Conservation (phyloP, 441 rosid species). For the Syzygium malaccense region DNA sequence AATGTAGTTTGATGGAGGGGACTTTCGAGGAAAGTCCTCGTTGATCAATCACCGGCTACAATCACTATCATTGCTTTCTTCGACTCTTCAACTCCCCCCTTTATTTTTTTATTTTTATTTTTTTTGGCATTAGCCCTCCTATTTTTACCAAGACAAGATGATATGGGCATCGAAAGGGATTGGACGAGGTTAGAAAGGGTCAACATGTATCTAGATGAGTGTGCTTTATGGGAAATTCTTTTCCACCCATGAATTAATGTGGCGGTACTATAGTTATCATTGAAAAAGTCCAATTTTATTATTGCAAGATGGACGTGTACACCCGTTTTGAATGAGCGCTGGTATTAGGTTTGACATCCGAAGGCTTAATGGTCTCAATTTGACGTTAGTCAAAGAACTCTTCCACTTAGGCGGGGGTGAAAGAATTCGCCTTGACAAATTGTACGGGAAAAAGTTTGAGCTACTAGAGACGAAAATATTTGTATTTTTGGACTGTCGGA, state of each 20-base stretch:
- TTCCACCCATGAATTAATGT: neutral
- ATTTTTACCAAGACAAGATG: neutral
- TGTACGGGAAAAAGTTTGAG: neutral
- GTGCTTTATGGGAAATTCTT: neutral
- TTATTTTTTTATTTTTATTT: neutral
- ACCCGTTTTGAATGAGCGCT: neutral
- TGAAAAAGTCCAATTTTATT: neutral
- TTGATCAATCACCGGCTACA: neutral
- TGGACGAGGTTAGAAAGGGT: neutral
- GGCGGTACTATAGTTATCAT: neutral
- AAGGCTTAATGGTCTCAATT: neutral
- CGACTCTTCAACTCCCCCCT: constrained; percentile 8
- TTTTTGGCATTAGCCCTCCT: neutral
- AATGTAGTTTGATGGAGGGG: neutral
- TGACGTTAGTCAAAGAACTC: neutral
- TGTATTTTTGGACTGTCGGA: neutral
- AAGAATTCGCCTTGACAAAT: neutral
- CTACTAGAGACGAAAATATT: neutral
- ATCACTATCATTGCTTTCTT: neutral
- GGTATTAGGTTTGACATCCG: neutral
- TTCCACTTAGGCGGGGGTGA: neutral
- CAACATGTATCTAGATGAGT: neutral
- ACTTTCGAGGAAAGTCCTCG: constrained; percentile 38
- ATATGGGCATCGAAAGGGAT: neutral
- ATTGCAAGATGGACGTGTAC: neutral